A percentile compares a stretch with the other conserved stretches of the same genome.
Evolutionary conservation across 345 rosid genomes (phyloP).

Genomic region (Punica granatum): DNA sequence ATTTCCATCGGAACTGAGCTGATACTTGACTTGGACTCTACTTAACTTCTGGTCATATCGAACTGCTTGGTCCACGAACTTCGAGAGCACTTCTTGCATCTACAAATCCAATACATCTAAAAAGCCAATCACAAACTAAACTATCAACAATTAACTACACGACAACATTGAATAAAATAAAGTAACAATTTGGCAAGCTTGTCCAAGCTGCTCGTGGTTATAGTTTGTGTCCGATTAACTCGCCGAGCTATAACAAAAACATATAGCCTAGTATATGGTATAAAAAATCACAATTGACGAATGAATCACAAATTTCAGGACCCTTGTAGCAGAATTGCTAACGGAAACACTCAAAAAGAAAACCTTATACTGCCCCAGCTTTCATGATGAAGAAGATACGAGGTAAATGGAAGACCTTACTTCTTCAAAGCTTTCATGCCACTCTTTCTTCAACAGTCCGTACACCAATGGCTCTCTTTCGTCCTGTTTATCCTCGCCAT

Average conservation of each 20-base stretch:
- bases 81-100: constrained; percentile 84
- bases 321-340: background rate
- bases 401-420: constrained; percentile 28
- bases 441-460: constrained; percentile 58
- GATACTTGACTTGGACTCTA: constrained; percentile 46
- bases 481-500: constrained; percentile 28
- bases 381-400: too few species aligned
- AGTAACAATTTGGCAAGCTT: too few species aligned
- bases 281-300: background rate
- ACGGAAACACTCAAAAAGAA: too few species aligned
- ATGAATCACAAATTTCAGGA: constrained; percentile 1
- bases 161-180: background rate
- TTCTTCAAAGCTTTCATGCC: constrained; percentile 81
- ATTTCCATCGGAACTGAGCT: constrained; percentile 35
- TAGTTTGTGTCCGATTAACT: too few species aligned
- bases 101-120: constrained; percentile 39
- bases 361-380: background rate
- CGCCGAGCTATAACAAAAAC: background rate
- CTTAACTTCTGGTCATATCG: constrained; percentile 46
- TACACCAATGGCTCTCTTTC: constrained; percentile 69
- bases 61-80: constrained; percentile 66
- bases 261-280: too few species aligned
- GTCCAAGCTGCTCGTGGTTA: too few species aligned
- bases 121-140: background rate
- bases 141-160: background rate